These are phyloP conservation scores for Neurospora sp. DNA, from an alignment of 495 filamentous ascomycete species.

Conservation along the genomic window DNA sequence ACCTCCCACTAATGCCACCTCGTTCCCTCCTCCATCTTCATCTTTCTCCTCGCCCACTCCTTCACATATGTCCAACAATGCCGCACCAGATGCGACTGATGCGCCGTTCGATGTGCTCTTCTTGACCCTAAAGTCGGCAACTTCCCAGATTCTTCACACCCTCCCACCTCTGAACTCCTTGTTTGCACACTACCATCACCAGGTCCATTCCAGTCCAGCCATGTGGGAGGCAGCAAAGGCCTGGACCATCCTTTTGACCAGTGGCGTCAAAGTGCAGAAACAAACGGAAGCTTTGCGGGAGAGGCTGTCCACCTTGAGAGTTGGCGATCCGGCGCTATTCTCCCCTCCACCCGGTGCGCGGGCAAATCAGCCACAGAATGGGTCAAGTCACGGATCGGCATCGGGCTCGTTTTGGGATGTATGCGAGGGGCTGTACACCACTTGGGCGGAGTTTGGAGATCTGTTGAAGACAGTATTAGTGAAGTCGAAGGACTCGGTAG, in stretches of 20 bases:
- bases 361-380: not conserved
- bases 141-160: conserved; percentile 49
- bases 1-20: not conserved
- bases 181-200: conserved; percentile 41
- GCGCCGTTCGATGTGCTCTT: conserved; percentile 69
- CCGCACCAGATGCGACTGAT: conserved; percentile 55
- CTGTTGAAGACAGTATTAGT: conserved; percentile 48
- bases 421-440: conserved; percentile 58
- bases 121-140: conserved; percentile 51
- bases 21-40: not conserved
- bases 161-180: conserved; percentile 53
- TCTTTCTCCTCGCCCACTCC: not conserved
- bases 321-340: conserved; percentile 59
- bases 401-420: conserved; percentile 69
- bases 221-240: conserved; percentile 40
- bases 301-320: conserved; percentile 56
- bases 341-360: not conserved
- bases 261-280: conserved; percentile 46
- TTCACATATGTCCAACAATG: conserved; percentile 9
- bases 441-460: conserved; percentile 61
- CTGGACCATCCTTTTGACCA: conserved; percentile 54
- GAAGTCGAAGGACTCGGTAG: conserved; percentile 31
- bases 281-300: conserved; percentile 51
- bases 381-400: conserved; percentile 31
- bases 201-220: conserved; percentile 22